These are phyloP conservation scores for Aspergillus sergii DNA, from an alignment of 2,329 filamentous ascomycete genomes.

Conservation along the genomic window DNA sequence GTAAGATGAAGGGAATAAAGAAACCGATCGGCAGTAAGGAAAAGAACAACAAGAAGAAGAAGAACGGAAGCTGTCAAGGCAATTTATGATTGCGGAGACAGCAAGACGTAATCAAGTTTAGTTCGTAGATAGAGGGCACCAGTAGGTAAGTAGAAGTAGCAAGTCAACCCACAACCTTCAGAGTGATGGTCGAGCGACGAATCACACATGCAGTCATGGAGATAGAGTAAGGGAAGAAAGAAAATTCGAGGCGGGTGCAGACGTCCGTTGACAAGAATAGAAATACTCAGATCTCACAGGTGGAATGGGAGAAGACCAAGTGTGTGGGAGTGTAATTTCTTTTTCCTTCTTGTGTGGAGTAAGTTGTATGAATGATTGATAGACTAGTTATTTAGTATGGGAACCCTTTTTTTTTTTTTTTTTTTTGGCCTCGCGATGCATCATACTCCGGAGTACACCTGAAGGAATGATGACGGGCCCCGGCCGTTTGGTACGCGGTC, in stretches of 20 bases:
- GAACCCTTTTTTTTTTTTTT: slow-evolving; percentile 3
- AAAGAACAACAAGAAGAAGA: not conserved
- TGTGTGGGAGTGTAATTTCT: slow-evolving; percentile 5
- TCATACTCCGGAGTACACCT: slow-evolving; percentile 1
- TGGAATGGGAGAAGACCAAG: not conserved
- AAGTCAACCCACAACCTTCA: slow-evolving; percentile 23
- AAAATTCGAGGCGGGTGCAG: slow-evolving; percentile 10
- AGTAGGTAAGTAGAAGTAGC: not conserved
- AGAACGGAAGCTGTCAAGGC: not conserved
- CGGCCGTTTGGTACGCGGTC: slow-evolving; percentile 1
- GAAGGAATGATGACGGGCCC: slow-evolving; percentile 1
- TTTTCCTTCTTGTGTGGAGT: slow-evolving; percentile 9
- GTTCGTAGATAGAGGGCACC: not conserved
- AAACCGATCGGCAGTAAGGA: slow-evolving; percentile 12
- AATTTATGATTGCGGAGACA: slow-evolving; percentile 4
- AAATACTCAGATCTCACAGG: not conserved
- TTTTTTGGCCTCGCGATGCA: not conserved
- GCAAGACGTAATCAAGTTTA: not conserved
- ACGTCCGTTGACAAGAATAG: not conserved
- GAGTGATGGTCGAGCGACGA: slow-evolving; percentile 21
- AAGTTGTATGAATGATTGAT: slow-evolving; percentile 1
- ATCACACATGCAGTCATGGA: slow-evolving; percentile 23
- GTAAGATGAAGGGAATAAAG: slow-evolving; percentile 8
- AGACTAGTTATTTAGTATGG: not conserved
- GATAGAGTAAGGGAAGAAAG: slow-evolving; percentile 11